Conservation (phyloP, 306 rosid genomes). For the Prunus dulcis region DNA sequence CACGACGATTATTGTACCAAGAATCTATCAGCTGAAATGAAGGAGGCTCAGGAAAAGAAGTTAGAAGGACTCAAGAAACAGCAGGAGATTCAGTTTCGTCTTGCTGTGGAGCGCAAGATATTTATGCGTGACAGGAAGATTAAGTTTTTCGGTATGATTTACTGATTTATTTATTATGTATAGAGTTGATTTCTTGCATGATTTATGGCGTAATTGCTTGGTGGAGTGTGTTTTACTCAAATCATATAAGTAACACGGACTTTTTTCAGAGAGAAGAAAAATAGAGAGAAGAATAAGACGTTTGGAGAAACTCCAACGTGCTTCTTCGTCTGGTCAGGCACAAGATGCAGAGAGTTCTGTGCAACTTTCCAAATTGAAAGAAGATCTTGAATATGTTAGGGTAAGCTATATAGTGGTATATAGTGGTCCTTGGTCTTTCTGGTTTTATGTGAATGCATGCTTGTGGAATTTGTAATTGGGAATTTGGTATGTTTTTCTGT, state of each 20-base stretch:
- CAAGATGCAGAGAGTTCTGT: conserved; percentile 55
- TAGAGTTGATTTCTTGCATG: not conserved
- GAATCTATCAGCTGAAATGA: conserved; percentile 68
- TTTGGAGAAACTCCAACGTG: conserved; percentile 75
- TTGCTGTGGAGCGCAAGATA: conserved; percentile 79
- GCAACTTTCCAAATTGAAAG: conserved; percentile 73
- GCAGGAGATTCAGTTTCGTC: conserved; percentile 85
- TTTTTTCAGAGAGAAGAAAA: conserved; percentile 75
- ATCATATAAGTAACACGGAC: conserved; percentile 7
- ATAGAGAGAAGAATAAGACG: conserved; percentile 89
- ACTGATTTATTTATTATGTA: not conserved
- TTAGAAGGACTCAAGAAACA: conserved; percentile 76
- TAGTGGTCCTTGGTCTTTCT: conserved; percentile 6
- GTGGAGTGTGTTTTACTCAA: not conserved
- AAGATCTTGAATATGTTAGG: conserved; percentile 93
- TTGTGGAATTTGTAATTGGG: not conserved
- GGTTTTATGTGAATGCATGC: not conserved
- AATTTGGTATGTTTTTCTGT: not conserved
- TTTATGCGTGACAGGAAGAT: conserved; percentile 83
- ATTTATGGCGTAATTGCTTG: not conserved
- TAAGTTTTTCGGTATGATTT: conserved; percentile 70
- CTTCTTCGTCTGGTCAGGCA: conserved; percentile 58
- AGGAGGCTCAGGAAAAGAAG: conserved; percentile 78
- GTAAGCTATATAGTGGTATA: conserved; percentile 33
- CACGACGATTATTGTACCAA: conserved; percentile 6